A percentile compares a stretch with the other conserved stretches of the same genome.
Conservation (phyloP, 2,329 filamentous ascomycete genomes). For the Rhynchosporium secalis region DNA sequence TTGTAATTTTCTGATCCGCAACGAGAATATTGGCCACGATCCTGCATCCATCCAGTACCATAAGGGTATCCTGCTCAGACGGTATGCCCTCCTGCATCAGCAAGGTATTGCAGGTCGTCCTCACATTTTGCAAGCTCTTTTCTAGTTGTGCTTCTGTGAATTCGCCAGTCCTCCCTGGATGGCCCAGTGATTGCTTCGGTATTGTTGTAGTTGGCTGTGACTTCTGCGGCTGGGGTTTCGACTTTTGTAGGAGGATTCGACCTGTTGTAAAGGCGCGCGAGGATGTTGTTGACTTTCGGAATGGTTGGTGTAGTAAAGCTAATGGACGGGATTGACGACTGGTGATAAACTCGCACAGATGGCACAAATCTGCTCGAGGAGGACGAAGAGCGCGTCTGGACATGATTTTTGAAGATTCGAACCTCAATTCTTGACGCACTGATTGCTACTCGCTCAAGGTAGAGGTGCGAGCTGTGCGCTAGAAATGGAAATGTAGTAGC, state of each 20-base stretch:
- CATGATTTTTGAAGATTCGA: conserved; percentile 39
- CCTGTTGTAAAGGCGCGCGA: conserved; percentile 30
- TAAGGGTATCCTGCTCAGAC: conserved; percentile 30
- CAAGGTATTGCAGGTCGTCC: conserved; percentile 28
- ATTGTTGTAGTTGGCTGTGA: not conserved
- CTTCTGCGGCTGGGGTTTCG: conserved; percentile 19
- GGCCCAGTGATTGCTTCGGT: conserved; percentile 2
- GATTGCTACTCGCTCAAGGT: conserved; percentile 10
- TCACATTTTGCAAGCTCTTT: conserved; percentile 29
- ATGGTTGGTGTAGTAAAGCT: not conserved
- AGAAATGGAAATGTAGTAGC: conserved; percentile 19
- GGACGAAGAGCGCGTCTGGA: conserved; percentile 41
- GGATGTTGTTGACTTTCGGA: conserved; percentile 23
- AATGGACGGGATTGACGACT: conserved; percentile 20
- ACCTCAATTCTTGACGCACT: conserved; percentile 4
- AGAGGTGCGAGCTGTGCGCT: conserved; percentile 23
- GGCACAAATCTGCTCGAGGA: conserved; percentile 44
- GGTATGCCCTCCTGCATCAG: conserved; percentile 28
- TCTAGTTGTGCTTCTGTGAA: conserved; percentile 29
- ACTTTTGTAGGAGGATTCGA: conserved; percentile 21
- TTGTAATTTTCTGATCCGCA: conserved; percentile 25
- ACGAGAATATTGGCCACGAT: conserved; percentile 31
- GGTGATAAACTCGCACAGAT: conserved; percentile 45
- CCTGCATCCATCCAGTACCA: conserved; percentile 30
- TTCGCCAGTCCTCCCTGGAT: conserved; percentile 5